Base-by-base conservation (phyloP, 345 rosid species). In the Syzygium aqueum region DNA sequence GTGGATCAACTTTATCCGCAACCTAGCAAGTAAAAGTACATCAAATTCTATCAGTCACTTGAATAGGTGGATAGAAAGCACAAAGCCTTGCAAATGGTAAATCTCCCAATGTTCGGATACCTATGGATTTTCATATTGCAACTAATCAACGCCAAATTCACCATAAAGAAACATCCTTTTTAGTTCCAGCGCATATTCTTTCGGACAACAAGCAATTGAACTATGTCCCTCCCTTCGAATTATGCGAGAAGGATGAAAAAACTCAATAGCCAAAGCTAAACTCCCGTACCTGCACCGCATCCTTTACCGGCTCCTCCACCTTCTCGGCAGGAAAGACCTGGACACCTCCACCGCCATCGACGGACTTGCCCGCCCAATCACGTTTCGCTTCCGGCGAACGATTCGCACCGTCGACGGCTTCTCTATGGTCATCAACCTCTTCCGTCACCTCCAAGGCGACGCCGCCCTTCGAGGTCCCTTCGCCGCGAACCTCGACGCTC, bases 271-370 rank as follows among this genome's bases (percentile, higher is more conserved):
- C 2, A 37, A 73, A 73, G 13, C 7, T 9, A 37, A 88, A 61
- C 46, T 57, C 12, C 15, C 43, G 84, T 85, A 94, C 95, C 94
- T 89, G 92, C 16, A 49, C 86, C 77, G 84, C 89, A 17, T 86
- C 85, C 51, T 88, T 92, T 3, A 84, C 85, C 11, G 83, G 87
- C 82, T 89, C 92, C 57, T 86, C 85, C 50, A 43, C 86, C 85
- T 92, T 88, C 88, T 53, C 91, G 40, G 53, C 84, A 86, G 85
- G 22, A 88, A 15, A 53, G 51, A 52, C 46, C 27, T 46, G 89
- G 56, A 84, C 8, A 11, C 2, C 17, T 46, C 28, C 80, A 63
- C 33, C 87, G 37, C 53, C 77, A 27, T 59, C 86, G 51, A 61
- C 37, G 30, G 37, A 57, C 57, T 85, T 85, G 33, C 23, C 87